Percentiles rank a stretch among this genome's conserved stretches.
Evolutionary conservation across 176 grass and related monocot species (phyloP).

Genomic region (Dactylis glomerata): DNA sequence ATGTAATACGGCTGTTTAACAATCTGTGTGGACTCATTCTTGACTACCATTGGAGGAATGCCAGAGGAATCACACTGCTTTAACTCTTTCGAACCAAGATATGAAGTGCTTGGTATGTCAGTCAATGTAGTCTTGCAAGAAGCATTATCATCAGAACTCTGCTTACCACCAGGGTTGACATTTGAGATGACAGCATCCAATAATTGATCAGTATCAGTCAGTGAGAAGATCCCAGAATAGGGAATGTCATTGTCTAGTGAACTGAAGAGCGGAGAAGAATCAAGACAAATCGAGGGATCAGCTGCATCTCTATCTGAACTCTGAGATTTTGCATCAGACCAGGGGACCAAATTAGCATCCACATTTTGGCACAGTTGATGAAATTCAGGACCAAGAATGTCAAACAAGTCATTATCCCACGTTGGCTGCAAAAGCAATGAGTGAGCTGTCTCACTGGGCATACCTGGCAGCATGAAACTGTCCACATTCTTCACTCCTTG

Average conservation of each 20-base stretch:
- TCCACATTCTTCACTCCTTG: slow-evolving; percentile 27
- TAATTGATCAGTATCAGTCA: slow-evolving; percentile 62
- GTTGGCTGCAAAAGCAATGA: slow-evolving; percentile 36
- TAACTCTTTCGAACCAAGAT: slow-evolving; percentile 37
- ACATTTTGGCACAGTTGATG: slow-evolving; percentile 35
- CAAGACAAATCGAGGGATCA: slow-evolving; percentile 31
- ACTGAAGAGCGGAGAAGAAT: slow-evolving; percentile 40
- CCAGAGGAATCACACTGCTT: slow-evolving; percentile 35
- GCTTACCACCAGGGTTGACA: slow-evolving; percentile 50
- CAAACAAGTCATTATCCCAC: slow-evolving; percentile 56
- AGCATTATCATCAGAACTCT: slow-evolving; percentile 46
- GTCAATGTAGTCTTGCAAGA: slow-evolving; percentile 67
- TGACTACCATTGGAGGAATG: slow-evolving; percentile 31
- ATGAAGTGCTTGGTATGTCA: slow-evolving; percentile 38
- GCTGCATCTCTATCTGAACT: slow-evolving; percentile 40
- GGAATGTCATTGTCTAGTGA: slow-evolving; percentile 43
- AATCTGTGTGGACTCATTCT: slow-evolving; percentile 44
- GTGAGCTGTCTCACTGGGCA: slow-evolving; percentile 23
- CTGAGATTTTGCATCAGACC: slow-evolving; percentile 31
- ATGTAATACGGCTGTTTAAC: slow-evolving; percentile 46
- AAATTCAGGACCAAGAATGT: slow-evolving; percentile 56
- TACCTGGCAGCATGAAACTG: background rate
- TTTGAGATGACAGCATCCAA: slow-evolving; percentile 80
- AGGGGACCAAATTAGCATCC: slow-evolving; percentile 46
- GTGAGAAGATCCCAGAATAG: slow-evolving; percentile 49